Percentiles rank a stretch among this genome's conserved stretches.
Conservation (phyloP, 495 filamentous ascomycete genomes). For the Penicillium mononematosum region DNA sequence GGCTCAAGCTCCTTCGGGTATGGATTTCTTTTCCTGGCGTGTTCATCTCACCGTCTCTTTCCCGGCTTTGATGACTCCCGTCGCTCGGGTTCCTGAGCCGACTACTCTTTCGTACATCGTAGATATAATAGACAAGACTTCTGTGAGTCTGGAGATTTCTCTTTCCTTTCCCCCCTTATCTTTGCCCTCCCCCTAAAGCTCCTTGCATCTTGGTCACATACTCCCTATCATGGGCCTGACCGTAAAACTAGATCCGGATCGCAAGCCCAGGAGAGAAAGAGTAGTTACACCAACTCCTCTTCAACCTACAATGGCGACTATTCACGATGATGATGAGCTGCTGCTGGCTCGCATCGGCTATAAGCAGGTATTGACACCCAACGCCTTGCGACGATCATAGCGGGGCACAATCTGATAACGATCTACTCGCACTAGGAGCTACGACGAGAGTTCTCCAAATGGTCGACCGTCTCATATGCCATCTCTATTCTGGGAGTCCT, state of each 20-base stretch:
- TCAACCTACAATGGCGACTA: constrained; percentile 41
- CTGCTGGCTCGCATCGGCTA: constrained; percentile 67
- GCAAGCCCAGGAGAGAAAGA: not conserved
- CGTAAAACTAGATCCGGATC: constrained; percentile 12
- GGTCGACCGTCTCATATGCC: constrained; percentile 72
- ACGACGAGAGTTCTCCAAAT: constrained; percentile 66
- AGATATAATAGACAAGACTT: constrained; percentile 13
- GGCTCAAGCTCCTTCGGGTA: constrained; percentile 12
- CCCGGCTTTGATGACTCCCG: constrained; percentile 15
- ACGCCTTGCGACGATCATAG: not conserved
- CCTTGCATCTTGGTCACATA: constrained; percentile 6
- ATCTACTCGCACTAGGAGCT: constrained; percentile 49
- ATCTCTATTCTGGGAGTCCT: constrained; percentile 71
- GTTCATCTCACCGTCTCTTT: constrained; percentile 27
- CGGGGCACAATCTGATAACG: constrained; percentile 9
- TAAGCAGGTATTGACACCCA: constrained; percentile 52
- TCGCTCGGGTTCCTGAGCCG: constrained; percentile 6
- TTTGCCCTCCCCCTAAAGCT: constrained; percentile 4
- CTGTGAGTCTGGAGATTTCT: constrained; percentile 13
- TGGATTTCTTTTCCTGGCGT: constrained; percentile 1
- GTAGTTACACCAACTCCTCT: not conserved
- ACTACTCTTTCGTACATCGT: not conserved
- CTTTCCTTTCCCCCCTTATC: constrained; percentile 14
- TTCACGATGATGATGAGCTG: constrained; percentile 64
- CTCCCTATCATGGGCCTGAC: constrained; percentile 17